Conservation (phyloP, 495 filamentous ascomycete species). For the Oidiodendron maius region DNA sequence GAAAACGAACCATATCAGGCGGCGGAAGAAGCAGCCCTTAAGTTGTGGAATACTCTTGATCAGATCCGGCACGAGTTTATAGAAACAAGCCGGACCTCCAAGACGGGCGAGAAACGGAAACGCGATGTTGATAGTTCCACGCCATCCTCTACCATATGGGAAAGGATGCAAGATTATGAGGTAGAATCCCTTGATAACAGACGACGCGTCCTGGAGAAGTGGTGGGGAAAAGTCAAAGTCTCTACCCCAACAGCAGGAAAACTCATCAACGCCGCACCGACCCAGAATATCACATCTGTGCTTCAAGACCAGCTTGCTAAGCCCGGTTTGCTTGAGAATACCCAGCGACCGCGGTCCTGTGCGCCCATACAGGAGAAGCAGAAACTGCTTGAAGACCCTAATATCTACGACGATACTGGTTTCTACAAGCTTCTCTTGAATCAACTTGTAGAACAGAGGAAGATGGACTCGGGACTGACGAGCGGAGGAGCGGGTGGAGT, state of each 20-base stretch:
- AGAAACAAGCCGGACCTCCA: slow-evolving; percentile 24
- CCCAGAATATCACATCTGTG: slow-evolving; percentile 62
- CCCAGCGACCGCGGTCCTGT: slow-evolving; percentile 63
- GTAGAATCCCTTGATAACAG: slow-evolving; percentile 41
- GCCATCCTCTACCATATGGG: slow-evolving; percentile 61
- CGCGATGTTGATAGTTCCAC: slow-evolving; percentile 40
- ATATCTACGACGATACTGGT: slow-evolving; percentile 84
- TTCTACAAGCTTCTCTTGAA: slow-evolving; percentile 92
- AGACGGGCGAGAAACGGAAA: slow-evolving; percentile 55
- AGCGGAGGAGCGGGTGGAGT: slow-evolving; percentile 32
- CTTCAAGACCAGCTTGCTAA: slow-evolving; percentile 71
- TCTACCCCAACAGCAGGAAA: slow-evolving; percentile 44
- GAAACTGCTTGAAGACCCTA: slow-evolving; percentile 41
- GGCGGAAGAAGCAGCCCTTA: slow-evolving; percentile 82
- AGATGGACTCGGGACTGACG: slow-evolving; percentile 45
- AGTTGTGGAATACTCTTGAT: slow-evolving; percentile 80
- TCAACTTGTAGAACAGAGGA: slow-evolving; percentile 83
- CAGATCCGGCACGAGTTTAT: slow-evolving; percentile 57
- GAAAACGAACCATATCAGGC: slow-evolving; percentile 51
- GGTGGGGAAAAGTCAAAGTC: slow-evolving; percentile 53
- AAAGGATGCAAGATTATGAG: slow-evolving; percentile 58
- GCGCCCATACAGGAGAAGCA: slow-evolving; percentile 58
- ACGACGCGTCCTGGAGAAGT: slow-evolving; percentile 57
- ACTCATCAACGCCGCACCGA: slow-evolving; percentile 39
- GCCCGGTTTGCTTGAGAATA: slow-evolving; percentile 58